Conservation (phyloP, 148 eudicot species). For the Rheum nobile region DNA sequence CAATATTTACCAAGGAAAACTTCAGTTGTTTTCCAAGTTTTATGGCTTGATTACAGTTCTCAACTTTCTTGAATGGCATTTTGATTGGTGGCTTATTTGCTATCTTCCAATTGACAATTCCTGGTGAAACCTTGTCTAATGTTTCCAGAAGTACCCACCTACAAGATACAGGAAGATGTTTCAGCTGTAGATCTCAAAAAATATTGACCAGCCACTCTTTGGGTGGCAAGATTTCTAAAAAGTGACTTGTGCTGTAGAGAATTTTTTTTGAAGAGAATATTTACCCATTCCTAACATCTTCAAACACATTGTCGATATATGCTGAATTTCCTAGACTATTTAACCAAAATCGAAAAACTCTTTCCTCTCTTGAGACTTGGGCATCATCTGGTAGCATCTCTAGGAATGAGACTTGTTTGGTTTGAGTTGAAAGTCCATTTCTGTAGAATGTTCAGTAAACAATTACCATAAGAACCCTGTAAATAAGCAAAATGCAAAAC, state of each 20-base stretch:
- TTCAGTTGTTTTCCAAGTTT: constrained; percentile 92
- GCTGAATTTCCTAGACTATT: constrained; percentile 83
- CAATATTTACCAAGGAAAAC: constrained; percentile 95
- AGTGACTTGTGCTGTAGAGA: neutral
- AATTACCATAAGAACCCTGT: neutral
- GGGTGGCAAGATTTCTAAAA: neutral
- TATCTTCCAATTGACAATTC: constrained; percentile 88
- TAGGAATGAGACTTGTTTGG: constrained; percentile 80
- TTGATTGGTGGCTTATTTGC: constrained; percentile 95
- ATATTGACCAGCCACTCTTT: neutral
- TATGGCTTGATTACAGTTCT: constrained; percentile 96
- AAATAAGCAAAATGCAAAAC: neutral
- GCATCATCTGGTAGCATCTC: constrained; percentile 73
- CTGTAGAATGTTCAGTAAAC: constrained; percentile 24
- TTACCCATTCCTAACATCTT: constrained; percentile 97
- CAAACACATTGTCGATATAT: constrained; percentile 83
- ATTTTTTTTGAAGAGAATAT: constrained; percentile 10
- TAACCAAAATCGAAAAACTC: constrained; percentile 87
- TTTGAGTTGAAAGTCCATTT: constrained; percentile 89
- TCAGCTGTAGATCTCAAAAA: neutral
- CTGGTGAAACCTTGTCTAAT: constrained; percentile 88
- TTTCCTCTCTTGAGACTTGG: constrained; percentile 84
- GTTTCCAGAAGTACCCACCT: constrained; percentile 95
- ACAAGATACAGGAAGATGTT: constrained; percentile 14
- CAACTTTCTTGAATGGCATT: constrained; percentile 98